Percentiles rank a stretch among this genome's conserved stretches.
phyloP scores from a whole-genome alignment of 305 asterid genomes.

The Salvia sclarea region DNA sequence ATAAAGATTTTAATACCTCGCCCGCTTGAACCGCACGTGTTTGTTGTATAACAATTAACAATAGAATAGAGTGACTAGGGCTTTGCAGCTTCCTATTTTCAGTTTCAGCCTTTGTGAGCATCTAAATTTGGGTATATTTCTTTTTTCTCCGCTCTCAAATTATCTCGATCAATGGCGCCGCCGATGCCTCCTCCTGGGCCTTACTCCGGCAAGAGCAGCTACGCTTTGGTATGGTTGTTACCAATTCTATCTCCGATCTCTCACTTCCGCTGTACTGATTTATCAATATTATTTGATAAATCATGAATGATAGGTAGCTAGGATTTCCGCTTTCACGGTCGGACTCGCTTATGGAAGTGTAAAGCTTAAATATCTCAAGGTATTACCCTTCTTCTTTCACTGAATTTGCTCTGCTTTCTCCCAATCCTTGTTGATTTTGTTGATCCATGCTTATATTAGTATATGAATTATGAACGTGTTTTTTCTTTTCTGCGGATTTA shows the following conservation, averaged over 20 bases:
- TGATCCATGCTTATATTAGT: not conserved
- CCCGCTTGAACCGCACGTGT: constrained; percentile 24
- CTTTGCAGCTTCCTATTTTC: not conserved
- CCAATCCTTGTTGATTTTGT: not conserved
- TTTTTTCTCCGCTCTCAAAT: constrained; percentile 16
- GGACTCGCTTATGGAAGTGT: constrained; percentile 77
- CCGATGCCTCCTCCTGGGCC: constrained; percentile 57
- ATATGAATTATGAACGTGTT: too few species aligned
- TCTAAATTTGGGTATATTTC: not conserved
- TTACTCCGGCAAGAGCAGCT: constrained; percentile 52
- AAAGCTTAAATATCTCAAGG: constrained; percentile 81
- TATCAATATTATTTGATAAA: constrained; percentile 5
- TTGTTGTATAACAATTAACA: constrained; percentile 17
- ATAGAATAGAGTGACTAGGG: constrained; percentile 2
- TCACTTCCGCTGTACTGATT: not conserved
- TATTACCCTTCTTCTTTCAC: constrained; percentile 18
- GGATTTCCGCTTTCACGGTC: constrained; percentile 72
- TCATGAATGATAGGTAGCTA: constrained; percentile 66
- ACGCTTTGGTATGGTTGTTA: constrained; percentile 59
- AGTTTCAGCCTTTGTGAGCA: constrained; percentile 10
- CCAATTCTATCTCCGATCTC: constrained; percentile 27
- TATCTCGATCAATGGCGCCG: constrained; percentile 43
- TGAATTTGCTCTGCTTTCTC: not conserved
- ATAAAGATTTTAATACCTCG: not conserved
- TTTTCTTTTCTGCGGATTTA: not conserved